Base-by-base conservation (phyloP, 176 grass and related monocot genomes). In the Triticum urartu region DNA sequence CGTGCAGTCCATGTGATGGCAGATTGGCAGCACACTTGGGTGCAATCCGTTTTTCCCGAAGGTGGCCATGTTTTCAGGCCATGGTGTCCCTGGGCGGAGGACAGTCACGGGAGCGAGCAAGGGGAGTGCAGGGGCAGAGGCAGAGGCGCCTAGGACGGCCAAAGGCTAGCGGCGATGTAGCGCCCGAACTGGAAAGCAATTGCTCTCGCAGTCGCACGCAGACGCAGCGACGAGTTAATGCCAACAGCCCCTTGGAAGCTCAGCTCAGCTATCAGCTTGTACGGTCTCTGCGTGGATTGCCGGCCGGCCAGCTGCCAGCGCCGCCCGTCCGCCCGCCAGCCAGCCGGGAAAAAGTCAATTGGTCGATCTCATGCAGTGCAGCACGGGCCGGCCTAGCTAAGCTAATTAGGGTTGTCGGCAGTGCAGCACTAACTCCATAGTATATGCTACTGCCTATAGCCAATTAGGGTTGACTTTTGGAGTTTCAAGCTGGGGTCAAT, bases 181-280 rank as follows among this genome's bases (percentile, higher is more conserved):
- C 89, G 81, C 90, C 86, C 43, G 50, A 91, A 91, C 43, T 78
- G 86, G 90, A 82, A 91, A 78, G 82, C 78, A 48, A 12, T 80
- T 78, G 25, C 58, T 60, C 43, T 47, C 43, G 11, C 43, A 52
- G 48, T 15, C 48, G 35, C 42, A 28, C 60, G 65, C 75, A 36
- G 72, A 28, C 60, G 65, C 75, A 36, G 72, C 4, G 80, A 66
- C 59, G 69, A 59, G 56, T 59, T 59, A 72, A 83, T 56, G 74
- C 74, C 74, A 14, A 56, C 38, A 59, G 56, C 9, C 56, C 20
- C 56, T 59, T 59, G 56, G 56, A 2, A 59, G 17, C 68, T 42
- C 10, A 40, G 64, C 64, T 66, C 64, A 78, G 9, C 6, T 64
- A 48, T 48, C 6, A 38, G 40, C 69, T 78, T 6, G 20, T 21